Base-by-base conservation (phyloP, 805 yeast species). In the Tetrapisispora fleetii region DNA sequence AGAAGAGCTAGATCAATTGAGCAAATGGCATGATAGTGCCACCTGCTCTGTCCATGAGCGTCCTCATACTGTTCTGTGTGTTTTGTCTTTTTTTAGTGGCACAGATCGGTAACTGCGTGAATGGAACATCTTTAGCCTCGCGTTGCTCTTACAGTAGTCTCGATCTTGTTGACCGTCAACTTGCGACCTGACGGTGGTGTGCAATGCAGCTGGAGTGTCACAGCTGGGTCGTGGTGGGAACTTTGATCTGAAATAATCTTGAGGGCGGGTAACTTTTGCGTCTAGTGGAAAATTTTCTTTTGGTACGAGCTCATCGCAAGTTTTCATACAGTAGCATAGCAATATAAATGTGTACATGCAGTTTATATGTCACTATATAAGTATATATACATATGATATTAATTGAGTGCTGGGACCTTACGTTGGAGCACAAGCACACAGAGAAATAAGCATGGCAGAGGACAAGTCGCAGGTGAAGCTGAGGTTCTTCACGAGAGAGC, bases 401-500 rank as follows among this genome's bases (percentile, higher is more conserved):
- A n/a, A n/a, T n/a, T n/a, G n/a, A 24, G 28, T 4, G 8, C 28
- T 24, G 28, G 28, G 28, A 24, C 4, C 8, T 24, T 24, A 8
- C 8, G 8, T 8, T 6, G 28, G 28, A 6, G 28, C 28, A 6
- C 28, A 24, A 13, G 10, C 10, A 4, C 14, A 11, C 13, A 32
- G 35, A 4, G 5, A 32, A 32, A 14, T 14, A 6, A 40, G 30
- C 10, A 40, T 39, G 40, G 45, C 60, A 39, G 62, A 56, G n/a
- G 68, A 63, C 54, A 74, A 76, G 47, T 69, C 80, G n/a, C 95
- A 85, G 67, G 77, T 88, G 22, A 85, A 85, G 69, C 80, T 90
- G 65, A 80, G 82, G 56, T 82, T 87, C 67, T 80, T 85, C 70
- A 90, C 97, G 42, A 78, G 91, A 56, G 98, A 91, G 57, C 82